Conservation (phyloP, 352 stramenopile species). For the Halophytophthora polymorphica region DNA sequence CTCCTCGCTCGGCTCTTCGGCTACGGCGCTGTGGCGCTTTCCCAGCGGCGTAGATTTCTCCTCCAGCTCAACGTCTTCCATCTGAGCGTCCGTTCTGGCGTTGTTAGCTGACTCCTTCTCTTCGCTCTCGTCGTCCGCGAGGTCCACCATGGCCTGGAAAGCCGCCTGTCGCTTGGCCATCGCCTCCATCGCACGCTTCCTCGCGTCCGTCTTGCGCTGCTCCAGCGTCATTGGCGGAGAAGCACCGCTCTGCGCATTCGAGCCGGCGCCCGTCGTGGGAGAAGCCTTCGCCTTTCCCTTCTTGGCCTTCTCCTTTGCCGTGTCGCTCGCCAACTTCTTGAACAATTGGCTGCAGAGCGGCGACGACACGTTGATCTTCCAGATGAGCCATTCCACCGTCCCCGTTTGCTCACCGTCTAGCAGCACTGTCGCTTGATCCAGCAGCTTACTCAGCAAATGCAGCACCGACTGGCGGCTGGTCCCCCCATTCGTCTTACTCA, state of each 20-base stretch:
- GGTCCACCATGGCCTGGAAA: slow-evolving; percentile 83
- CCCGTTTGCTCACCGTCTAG: slow-evolving; percentile 74
- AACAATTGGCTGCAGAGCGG: slow-evolving; percentile 35
- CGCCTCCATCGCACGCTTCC: slow-evolving; percentile 67
- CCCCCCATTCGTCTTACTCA: slow-evolving; percentile 33
- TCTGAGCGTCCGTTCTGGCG: slow-evolving; percentile 8
- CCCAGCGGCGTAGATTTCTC: slow-evolving; percentile 22
- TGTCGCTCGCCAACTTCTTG: slow-evolving; percentile 28
- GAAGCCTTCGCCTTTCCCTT: slow-evolving; percentile 16
- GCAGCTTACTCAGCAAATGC: slow-evolving; percentile 50
- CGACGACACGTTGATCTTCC: slow-evolving; percentile 50
- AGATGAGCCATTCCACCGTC: slow-evolving; percentile 76
- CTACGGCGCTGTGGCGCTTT: slow-evolving; percentile 43
- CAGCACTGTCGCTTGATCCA: slow-evolving; percentile 35
- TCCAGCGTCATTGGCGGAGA: slow-evolving; percentile 51
- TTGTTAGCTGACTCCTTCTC: slow-evolving; percentile 13
- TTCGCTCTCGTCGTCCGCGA: slow-evolving; percentile 40
- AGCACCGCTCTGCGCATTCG: slow-evolving; percentile 1
- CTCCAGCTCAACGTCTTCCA: slow-evolving; percentile 25
- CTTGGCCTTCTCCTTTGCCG: slow-evolving; percentile 19
- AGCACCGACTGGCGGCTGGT: slow-evolving; percentile 49
- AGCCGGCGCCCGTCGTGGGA: slow-evolving; percentile 1
- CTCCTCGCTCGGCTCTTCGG: slow-evolving; percentile 27
- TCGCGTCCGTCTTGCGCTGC: slow-evolving; percentile 73
- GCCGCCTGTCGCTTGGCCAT: slow-evolving; percentile 83